phyloP scores from a whole-genome alignment of 306 rosid species.

The Fragaria iinumae region DNA sequence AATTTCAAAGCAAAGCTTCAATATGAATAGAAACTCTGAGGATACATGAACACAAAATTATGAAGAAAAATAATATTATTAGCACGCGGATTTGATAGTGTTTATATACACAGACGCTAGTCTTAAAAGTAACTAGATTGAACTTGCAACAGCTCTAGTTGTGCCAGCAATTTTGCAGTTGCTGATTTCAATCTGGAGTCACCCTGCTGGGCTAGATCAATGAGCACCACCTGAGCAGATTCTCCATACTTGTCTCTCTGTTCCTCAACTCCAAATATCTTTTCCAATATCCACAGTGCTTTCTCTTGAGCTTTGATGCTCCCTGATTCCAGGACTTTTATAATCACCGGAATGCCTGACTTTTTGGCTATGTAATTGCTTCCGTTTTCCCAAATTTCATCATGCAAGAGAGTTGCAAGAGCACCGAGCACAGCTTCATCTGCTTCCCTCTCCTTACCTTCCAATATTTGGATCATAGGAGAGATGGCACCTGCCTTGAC shows the following conservation, averaged over 20 bases:
- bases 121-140: constrained; percentile 74
- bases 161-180: constrained; percentile 67
- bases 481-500: constrained; percentile 74
- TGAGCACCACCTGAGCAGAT: constrained; percentile 73
- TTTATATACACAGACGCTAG: neutral
- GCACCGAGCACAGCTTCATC: constrained; percentile 69
- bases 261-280: constrained; percentile 66
- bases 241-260: constrained; percentile 54
- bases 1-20: no score
- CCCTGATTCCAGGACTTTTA: constrained; percentile 52
- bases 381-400: constrained; percentile 78
- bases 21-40: no score
- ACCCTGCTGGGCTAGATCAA: constrained; percentile 72
- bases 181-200: constrained; percentile 73
- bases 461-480: constrained; percentile 58
- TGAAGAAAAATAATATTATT: neutral
- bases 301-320: constrained; percentile 67
- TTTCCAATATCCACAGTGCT: constrained; percentile 81
- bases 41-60: no score
- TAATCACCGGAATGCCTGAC: constrained; percentile 55
- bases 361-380: constrained; percentile 55
- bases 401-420: constrained; percentile 70
- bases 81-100: neutral
- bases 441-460: constrained; percentile 59
- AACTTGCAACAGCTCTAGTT: constrained; percentile 65